Base-by-base conservation (phyloP, 495 filamentous ascomycete species). In the Penicillium subrubescens region DNA sequence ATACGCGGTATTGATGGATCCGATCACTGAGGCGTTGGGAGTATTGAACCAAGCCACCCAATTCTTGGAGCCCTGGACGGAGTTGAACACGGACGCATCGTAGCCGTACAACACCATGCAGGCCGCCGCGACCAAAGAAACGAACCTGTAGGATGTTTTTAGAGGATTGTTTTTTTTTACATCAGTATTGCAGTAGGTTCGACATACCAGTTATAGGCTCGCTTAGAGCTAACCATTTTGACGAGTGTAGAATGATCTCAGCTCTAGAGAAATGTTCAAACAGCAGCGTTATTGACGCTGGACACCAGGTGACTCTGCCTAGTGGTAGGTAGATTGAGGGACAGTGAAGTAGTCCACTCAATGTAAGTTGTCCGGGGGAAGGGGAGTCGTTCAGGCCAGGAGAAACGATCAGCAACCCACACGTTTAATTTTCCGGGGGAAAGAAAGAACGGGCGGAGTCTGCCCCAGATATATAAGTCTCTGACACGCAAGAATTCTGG, bases 71-170 rank as follows among this genome's bases (percentile, higher is more conserved):
- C 82, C 83, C 67, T 87, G 86, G 21, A 88, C 83, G 25, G 86
- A 85, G 70, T 89, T 89, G 78, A 82, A 89, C 11, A 89, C 86
- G 1, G 86, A 87, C 29, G 86, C 86, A 80, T 89, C 87, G 63
- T 88, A 89, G 12, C 87, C 87, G 67, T 88, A 89, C 17, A 89
- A 75, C 17, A 88, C 85, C 87, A 89, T 89, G 69, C 86, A 88
- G 73, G 85, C 79, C 67, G 87, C 86, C 35, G 86, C 86, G 55
- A 88, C 83, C 31, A 85, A 73, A 51, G 87, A 86, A 56, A 86
- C 82, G 74, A 86, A 88, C 87, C 86, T 87, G 58, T 2, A 48
- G 4, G 2, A 37, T 33, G 33, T 1, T 1, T 11, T 68, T 8
- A 68, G 59, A 33, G 19, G 33, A 37, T 44, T 0, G 31, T 6